phyloP scores from a whole-genome alignment of 2,329 filamentous ascomycete species.

The Xylogone sp. region DNA sequence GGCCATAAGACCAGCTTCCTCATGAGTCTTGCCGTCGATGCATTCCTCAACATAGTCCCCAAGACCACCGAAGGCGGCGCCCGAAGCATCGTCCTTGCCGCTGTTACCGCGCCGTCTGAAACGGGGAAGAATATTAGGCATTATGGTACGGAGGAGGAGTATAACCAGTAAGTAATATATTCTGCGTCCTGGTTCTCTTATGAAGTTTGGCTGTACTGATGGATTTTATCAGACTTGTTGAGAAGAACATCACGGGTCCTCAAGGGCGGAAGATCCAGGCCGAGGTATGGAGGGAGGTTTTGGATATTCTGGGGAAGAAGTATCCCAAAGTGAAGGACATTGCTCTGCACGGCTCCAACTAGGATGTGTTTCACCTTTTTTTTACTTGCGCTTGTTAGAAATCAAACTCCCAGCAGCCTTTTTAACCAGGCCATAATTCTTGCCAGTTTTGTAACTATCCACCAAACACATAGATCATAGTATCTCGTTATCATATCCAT shows the following conservation, averaged over 20 bases:
- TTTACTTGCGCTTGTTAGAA: not conserved
- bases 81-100: conserved; percentile 24
- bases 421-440: not conserved
- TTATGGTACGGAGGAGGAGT: conserved; percentile 19
- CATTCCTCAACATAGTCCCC: conserved; percentile 13
- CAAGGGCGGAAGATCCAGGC: conserved; percentile 22
- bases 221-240: conserved; percentile 11
- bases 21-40: conserved; percentile 8
- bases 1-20: conserved; percentile 14
- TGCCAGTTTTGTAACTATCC: too few species aligned
- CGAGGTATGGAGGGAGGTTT: conserved; percentile 21
- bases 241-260: conserved; percentile 16
- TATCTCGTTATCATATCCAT: too few species aligned
- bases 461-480: too few species aligned
- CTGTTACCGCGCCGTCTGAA: conserved; percentile 19
- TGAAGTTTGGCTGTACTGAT: too few species aligned
- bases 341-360: too few species aligned
- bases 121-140: conserved; percentile 21
- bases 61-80: conserved; percentile 29
- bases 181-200: too few species aligned
- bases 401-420: too few species aligned
- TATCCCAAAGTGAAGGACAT: conserved; percentile 18
- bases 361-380: not conserved
- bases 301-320: conserved; percentile 15
- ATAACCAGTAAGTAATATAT: conserved; percentile 15